phyloP scores from a whole-genome alignment of 2,329 filamentous ascomycete species.

The Rutstroemia sp. region DNA sequence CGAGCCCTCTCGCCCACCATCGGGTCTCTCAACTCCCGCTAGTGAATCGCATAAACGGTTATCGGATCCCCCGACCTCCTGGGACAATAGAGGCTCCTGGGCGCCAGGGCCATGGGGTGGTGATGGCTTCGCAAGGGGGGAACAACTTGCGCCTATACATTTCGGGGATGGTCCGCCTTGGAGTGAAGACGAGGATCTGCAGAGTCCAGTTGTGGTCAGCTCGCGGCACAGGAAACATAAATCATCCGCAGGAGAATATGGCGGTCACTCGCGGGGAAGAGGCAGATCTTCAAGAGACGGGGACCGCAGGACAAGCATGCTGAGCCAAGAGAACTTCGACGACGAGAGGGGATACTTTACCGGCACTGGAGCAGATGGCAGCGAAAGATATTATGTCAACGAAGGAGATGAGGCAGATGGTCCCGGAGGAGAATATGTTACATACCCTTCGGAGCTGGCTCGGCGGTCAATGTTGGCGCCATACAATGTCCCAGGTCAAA shows the following conservation, averaged over 20 bases:
- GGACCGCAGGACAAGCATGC: constrained; percentile 34
- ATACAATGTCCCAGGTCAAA: constrained; percentile 38
- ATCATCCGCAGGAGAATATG: constrained; percentile 48
- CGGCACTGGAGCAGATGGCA: constrained; percentile 60
- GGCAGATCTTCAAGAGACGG: constrained; percentile 39
- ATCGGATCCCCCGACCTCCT: constrained; percentile 72
- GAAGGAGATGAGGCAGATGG: constrained; percentile 65
- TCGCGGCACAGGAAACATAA: constrained; percentile 83
- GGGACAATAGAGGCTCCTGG: constrained; percentile 63
- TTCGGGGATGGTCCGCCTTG: constrained; percentile 87
- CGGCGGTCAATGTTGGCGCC: constrained; percentile 44
- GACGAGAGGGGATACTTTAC: constrained; percentile 60
- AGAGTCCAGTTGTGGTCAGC: constrained; percentile 79
- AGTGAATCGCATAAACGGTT: constrained; percentile 68
- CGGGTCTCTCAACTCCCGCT: constrained; percentile 74
- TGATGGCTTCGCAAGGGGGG: constrained; percentile 48
- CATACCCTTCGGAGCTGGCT: constrained; percentile 61
- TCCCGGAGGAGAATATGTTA: constrained; percentile 72
- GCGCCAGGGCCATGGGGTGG: constrained; percentile 34
- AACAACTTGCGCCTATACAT: constrained; percentile 73
- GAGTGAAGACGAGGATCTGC: constrained; percentile 91
- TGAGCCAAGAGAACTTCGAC: constrained; percentile 45
- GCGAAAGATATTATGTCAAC: constrained; percentile 67
- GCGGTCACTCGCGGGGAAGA: constrained; percentile 34
- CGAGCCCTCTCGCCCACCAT: constrained; percentile 61